Conservation (phyloP, 495 filamentous ascomycete genomes). For the Thozetella sp. region DNA sequence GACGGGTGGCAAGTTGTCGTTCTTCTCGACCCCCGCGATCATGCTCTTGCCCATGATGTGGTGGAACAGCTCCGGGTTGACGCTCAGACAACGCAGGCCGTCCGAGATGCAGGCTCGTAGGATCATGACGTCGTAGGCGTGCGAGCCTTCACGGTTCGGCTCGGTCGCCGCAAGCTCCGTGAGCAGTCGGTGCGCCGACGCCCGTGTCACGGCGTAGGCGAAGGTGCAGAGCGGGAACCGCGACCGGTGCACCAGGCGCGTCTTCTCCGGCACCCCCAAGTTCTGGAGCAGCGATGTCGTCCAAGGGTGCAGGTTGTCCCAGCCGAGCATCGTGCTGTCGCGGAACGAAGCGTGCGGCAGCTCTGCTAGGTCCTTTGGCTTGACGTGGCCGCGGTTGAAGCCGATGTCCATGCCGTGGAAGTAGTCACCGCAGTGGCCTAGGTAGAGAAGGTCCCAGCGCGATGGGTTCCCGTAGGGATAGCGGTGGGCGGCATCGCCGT, state of each 20-base stretch:
- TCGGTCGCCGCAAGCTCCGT: conserved; percentile 16
- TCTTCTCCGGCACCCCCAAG: conserved; percentile 20
- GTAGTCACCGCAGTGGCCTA: conserved; percentile 37
- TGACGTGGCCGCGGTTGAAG: conserved; percentile 17
- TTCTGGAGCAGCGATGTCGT: conserved; percentile 13
- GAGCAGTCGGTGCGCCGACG: conserved; percentile 23
- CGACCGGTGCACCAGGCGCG: conserved; percentile 28
- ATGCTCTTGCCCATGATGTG: conserved; percentile 16
- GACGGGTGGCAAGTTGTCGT: conserved; percentile 9
- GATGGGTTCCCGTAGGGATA: conserved; percentile 34
- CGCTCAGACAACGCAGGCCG: conserved; percentile 11
- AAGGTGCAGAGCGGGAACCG: conserved; percentile 30
- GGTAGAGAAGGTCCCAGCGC: conserved; percentile 40
- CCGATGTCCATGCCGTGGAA: conserved; percentile 31
- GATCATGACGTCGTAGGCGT: conserved; percentile 26
- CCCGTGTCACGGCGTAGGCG: conserved; percentile 30
- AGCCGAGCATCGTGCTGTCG: conserved; percentile 20
- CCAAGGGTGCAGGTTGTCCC: conserved; percentile 19
- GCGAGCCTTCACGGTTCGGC: conserved; percentile 17
- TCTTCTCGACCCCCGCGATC: conserved; percentile 13
- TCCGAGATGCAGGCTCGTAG: conserved; percentile 9
- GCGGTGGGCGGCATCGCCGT: background rate
- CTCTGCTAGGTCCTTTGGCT: conserved; percentile 18
- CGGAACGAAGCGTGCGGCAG: conserved; percentile 10
- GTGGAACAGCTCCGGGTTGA: conserved; percentile 20